Evolutionary conservation across 192 early-diverging fungal species (phyloP), one percentile per base, ranked within the genome.

Genomic region (Radiomyces spectabilis): DNA sequence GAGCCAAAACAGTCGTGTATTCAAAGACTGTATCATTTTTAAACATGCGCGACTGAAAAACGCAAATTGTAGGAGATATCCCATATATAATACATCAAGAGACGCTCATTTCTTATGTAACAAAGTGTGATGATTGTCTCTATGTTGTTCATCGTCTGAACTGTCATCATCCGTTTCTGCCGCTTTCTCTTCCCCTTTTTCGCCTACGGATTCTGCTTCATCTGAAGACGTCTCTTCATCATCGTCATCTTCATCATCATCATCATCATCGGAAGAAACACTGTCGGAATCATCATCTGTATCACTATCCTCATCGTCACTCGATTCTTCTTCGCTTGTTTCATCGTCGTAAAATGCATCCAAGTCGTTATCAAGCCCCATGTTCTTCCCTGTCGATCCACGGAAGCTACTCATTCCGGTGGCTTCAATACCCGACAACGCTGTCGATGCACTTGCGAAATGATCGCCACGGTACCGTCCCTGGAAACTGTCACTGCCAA

Each of bases 291-390:
- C 43, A 37, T 57, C 54, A 6, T 56, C 43, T 12, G 15, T 9
- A 13, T 22, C n/a, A 9, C 35, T 35, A 24, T 57, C 55, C 16
- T 31, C 33, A 2, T 22, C 33, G 5, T 52, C 50, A 26, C 18
- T 12, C 4, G 15, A 12, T 3, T 71, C 75, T 3, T 74, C 73
- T 27, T 56, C 68, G 0, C 35, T 54, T 24, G 65, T 49, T 38
- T 80, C 81, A 2, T 79, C 76, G 1, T 69, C 46, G 43, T 80
- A 69, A 57, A 78, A 63, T 1, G 71, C 59, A 24, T 76, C 74
- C 27, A 76, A 47, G 54, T 69, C 77, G 57, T 60, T 74, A 27
- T 62, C 47, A 21, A 53, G 44, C 9, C 38, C 55, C 27, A 55
- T 67, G 34, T 52, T 72, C 30, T 46, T 65, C 16, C 37, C 58